These are phyloP conservation scores for Lactarius psammicola DNA, from an alignment of 768 basidiomycete species.

Conservation along the genomic window DNA sequence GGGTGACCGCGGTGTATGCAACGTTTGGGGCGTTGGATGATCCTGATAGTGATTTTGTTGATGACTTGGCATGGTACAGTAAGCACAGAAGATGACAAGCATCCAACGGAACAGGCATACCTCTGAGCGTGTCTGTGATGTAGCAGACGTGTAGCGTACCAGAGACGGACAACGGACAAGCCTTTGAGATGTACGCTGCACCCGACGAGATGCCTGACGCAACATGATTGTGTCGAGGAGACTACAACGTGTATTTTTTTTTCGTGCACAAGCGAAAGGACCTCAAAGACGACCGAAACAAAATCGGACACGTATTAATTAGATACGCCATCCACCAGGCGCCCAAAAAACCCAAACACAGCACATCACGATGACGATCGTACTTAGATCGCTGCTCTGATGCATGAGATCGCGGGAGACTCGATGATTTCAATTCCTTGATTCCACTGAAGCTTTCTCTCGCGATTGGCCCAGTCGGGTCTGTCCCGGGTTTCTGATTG, in stretches of 20 bases:
- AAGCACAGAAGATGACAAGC: background rate
- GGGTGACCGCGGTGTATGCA: conserved; percentile 42
- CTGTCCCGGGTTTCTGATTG: no score
- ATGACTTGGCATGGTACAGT: conserved; percentile 10
- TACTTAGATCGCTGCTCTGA: background rate
- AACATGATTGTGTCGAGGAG: conserved; percentile 19
- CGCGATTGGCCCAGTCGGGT: no score
- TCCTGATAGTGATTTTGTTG: background rate
- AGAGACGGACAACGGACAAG: background rate
- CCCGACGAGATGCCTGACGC: conserved; percentile 17
- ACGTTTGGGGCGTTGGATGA: conserved; percentile 34
- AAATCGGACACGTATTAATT: background rate
- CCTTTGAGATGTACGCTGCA: conserved; percentile 1
- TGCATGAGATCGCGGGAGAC: background rate
- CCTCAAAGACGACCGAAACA: background rate
- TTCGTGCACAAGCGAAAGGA: background rate
- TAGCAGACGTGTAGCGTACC: conserved; percentile 14
- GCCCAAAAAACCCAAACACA: background rate
- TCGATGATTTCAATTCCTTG: background rate
- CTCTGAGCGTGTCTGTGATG: conserved; percentile 9
- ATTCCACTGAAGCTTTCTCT: background rate
- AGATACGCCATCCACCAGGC: background rate
- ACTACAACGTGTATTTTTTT: background rate
- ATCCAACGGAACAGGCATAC: conserved; percentile 3
- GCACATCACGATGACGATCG: background rate